Conservation (phyloP, 305 asterid species). For the Fraxinus albicans region DNA sequence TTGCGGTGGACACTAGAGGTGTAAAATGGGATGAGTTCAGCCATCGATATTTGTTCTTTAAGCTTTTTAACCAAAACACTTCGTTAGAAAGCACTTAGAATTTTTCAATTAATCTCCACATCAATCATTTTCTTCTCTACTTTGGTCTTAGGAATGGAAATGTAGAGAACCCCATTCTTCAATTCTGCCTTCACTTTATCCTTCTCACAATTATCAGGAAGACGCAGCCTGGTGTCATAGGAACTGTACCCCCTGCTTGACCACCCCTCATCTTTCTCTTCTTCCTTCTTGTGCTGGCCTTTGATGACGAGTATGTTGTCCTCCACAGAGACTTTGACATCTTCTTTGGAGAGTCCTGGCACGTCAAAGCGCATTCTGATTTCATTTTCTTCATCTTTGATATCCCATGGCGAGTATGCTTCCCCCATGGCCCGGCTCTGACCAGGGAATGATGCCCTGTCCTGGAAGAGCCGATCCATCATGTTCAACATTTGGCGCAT, state of each 20-base stretch:
- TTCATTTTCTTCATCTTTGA: conserved; percentile 54
- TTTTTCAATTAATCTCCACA: conserved; percentile 43
- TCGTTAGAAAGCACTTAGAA: not conserved
- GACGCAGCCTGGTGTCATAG: conserved; percentile 49
- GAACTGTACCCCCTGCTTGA: conserved; percentile 36
- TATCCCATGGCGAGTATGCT: conserved; percentile 61
- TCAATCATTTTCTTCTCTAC: conserved; percentile 52
- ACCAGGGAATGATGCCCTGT: not conserved
- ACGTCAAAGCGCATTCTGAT: conserved; percentile 70
- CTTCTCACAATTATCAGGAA: conserved; percentile 54
- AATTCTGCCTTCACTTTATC: conserved; percentile 63
- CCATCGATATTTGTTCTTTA: not conserved
- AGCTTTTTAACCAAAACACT: not conserved
- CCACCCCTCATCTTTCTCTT: conserved; percentile 34
- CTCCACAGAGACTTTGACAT: conserved; percentile 62
- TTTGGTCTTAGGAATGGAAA: conserved; percentile 53
- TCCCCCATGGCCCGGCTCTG: not conserved
- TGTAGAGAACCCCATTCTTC: conserved; percentile 63
- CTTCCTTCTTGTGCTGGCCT: conserved; percentile 41
- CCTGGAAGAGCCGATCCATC: not conserved
- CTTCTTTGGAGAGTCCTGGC: conserved; percentile 72
- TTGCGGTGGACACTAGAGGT: not conserved
- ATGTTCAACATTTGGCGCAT: conserved; percentile 44
- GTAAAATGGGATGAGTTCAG: not conserved
- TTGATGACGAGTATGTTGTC: conserved; percentile 53